These are phyloP conservation scores for Diaporthe sp. DNA, from an alignment of 2,329 filamentous ascomycete genomes.

Conservation along the genomic window DNA sequence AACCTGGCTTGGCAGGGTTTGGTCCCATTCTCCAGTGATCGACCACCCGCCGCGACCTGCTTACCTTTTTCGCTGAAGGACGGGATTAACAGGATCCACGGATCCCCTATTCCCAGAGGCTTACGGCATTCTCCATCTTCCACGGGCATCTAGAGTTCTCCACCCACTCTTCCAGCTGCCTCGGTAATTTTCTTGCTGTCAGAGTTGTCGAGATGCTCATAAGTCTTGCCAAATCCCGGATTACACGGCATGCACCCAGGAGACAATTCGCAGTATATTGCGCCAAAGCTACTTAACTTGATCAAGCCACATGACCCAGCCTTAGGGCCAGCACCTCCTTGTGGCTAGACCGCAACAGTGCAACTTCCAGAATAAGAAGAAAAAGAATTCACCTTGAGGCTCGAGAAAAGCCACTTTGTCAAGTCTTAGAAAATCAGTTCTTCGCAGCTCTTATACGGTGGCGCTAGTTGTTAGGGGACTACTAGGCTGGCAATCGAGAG, in stretches of 20 bases:
- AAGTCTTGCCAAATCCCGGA: not conserved
- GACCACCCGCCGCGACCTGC: not conserved
- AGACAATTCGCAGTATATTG: not conserved
- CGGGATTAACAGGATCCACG: not conserved
- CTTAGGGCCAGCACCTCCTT: not conserved
- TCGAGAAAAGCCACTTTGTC: not conserved
- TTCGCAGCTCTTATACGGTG: not conserved
- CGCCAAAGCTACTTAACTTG: not conserved
- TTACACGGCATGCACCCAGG: not conserved
- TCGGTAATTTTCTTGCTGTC: not conserved
- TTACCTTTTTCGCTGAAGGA: not conserved
- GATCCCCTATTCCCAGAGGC: slow-evolving; percentile 2
- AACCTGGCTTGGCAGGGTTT: not conserved
- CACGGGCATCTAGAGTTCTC: not conserved
- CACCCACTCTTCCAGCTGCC: not conserved
- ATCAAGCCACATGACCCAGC: not conserved
- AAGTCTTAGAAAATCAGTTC: not conserved
- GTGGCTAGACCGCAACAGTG: too few relatives aligned
- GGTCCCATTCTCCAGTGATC: slow-evolving; percentile 1
- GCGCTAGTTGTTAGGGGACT: not conserved
- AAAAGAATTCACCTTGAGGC: not conserved
- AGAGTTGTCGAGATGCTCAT: not conserved
- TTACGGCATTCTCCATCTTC: not conserved
- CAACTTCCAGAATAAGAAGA: not conserved
- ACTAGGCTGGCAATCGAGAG: not conserved